phyloP scores from a whole-genome alignment of 768 basidiomycete species.

The Suillus paluster region DNA sequence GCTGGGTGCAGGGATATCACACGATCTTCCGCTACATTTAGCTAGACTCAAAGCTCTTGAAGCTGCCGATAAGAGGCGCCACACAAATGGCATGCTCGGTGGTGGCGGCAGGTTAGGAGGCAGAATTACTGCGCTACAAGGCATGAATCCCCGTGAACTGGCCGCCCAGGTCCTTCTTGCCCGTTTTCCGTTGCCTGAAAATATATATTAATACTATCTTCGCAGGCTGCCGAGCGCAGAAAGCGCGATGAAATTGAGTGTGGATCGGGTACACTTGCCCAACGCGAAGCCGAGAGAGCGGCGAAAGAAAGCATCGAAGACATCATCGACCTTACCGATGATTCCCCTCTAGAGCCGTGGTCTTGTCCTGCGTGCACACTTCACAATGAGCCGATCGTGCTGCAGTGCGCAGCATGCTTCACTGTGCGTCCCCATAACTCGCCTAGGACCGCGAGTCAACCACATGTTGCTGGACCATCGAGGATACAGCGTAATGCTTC shows the following conservation, averaged over 20 bases:
- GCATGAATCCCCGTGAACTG: slow-evolving; percentile 68
- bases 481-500: slow-evolving; percentile 28
- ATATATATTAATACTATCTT: neutral
- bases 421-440: slow-evolving; percentile 36
- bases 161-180: slow-evolving; percentile 62
- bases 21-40: slow-evolving; percentile 66
- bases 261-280: slow-evolving; percentile 58
- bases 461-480: slow-evolving; percentile 13
- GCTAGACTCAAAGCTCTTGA: slow-evolving; percentile 72
- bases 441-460: neutral
- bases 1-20: slow-evolving; percentile 69
- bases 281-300: slow-evolving; percentile 71
- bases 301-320: slow-evolving; percentile 65
- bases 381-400: slow-evolving; percentile 49
- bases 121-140: slow-evolving; percentile 39
- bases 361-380: slow-evolving; percentile 62
- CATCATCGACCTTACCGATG: slow-evolving; percentile 59
- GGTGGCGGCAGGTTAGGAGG: slow-evolving; percentile 68
- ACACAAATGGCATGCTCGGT: slow-evolving; percentile 48
- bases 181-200: neutral
- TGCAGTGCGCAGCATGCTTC: slow-evolving; percentile 63
- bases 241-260: slow-evolving; percentile 76
- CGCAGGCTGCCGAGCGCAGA: slow-evolving; percentile 86
- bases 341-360: slow-evolving; percentile 40
- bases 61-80: slow-evolving; percentile 77